Conservation (phyloP, 176 grass and related monocot genomes). For the Eragrostis nindensis region DNA sequence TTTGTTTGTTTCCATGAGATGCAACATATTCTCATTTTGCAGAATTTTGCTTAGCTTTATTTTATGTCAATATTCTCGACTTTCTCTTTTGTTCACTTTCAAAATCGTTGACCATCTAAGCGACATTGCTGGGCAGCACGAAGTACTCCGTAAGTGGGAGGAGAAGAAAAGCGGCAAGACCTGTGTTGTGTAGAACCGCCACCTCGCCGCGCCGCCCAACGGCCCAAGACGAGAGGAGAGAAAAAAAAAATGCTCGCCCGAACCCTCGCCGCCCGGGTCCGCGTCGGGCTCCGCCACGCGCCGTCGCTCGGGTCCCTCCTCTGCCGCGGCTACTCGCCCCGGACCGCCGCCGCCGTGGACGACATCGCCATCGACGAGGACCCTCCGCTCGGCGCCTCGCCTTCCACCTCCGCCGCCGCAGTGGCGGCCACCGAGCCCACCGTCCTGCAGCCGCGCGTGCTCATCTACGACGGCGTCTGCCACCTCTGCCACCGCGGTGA, state of each 20-base stretch:
- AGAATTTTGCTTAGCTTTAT: background rate
- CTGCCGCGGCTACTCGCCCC: conserved; percentile 20
- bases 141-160: no score
- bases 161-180: background rate
- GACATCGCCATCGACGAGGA: conserved; percentile 49
- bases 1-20: no score
- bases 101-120: no score
- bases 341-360: background rate
- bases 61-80: background rate
- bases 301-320: background rate
- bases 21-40: background rate
- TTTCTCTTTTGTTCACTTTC: background rate
- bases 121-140: no score
- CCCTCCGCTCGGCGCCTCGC: conserved; percentile 17
- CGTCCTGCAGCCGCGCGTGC: conserved; percentile 87
- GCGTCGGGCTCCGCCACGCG: conserved; percentile 25
- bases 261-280: conserved; percentile 39
- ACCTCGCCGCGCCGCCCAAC: conserved; percentile 10
- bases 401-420: background rate
- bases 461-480: conserved; percentile 97
- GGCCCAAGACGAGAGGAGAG: background rate
- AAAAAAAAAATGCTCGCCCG: conserved; percentile 49
- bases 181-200: conserved; percentile 1
- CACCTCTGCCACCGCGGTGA: conserved; percentile 93
- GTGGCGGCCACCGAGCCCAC: conserved; percentile 50